Base-by-base conservation (phyloP, 768 basidiomycete genomes). In the Boletus rubroflammeus region DNA sequence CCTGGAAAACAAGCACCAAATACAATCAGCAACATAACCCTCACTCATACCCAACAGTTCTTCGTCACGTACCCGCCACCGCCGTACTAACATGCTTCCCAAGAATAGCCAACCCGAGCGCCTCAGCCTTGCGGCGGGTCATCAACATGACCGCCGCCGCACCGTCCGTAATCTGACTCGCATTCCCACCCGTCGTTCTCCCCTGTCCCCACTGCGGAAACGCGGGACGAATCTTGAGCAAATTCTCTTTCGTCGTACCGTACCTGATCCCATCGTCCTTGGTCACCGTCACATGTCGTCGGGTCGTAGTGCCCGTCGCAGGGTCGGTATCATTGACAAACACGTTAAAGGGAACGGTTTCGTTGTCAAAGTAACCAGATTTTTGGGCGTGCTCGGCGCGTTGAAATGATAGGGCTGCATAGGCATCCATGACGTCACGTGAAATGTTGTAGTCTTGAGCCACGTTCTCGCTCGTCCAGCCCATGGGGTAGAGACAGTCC, bases 381-480 rank as follows among this genome's bases (percentile, higher is more conserved):
- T 80, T 82, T 55, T 92, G 78, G 0, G 91, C 91, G 21, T 71
- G 74, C 70, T 91, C 89, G 23, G 91, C 91, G 17, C 84, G 84
- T 60, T 86, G 85, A 68, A 86, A 91, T 0, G 91, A 93, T 43
- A 72, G 64, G 2, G 90, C 86, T 2, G 90, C 85, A 63, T 82
- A 85, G 34, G 74, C 76, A 64, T 93, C 90, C 77, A 90, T 89
- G 53, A 85, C 81, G 47, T 88, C 82, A 34, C 90, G 79, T 45
- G 85, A 79, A 54, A 93, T 74, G 54, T 80, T 70, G 69, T 83
- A 92, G 40, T 92, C 88, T 31, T 72, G 70, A 0, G 90, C 90
- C 31, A 93, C 88, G 57, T 91, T 93, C 71, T 93, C 90, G 59
- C 85, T 86, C 6, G 90, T 91, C 91, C 91, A 92, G 7, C 90